These are phyloP conservation scores for Rutstroemia sp. DNA, from an alignment of 2,329 filamentous ascomycete species.

Conservation along the genomic window DNA sequence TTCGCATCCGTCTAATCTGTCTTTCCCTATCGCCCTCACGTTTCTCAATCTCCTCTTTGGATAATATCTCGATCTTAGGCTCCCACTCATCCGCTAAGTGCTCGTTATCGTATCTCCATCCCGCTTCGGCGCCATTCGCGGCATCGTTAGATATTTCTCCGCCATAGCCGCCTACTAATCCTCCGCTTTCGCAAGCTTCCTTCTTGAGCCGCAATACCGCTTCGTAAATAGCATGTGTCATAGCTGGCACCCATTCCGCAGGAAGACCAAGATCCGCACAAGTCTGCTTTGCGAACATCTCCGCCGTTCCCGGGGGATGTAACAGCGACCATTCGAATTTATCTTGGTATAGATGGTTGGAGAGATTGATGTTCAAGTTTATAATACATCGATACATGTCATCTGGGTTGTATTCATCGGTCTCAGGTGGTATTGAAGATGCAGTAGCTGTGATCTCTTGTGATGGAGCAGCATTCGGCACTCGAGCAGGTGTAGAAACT, in stretches of 20 bases:
- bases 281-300: slow-evolving; percentile 85
- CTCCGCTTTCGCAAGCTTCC: slow-evolving; percentile 88
- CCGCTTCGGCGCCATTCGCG: slow-evolving; percentile 71
- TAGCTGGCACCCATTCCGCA: slow-evolving; percentile 88
- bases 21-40: slow-evolving; percentile 89
- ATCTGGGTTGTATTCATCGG: slow-evolving; percentile 77
- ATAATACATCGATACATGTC: slow-evolving; percentile 94
- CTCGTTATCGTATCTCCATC: slow-evolving; percentile 94
- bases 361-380: slow-evolving; percentile 81
- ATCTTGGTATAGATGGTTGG: slow-evolving; percentile 88
- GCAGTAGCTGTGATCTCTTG: slow-evolving; percentile 62
- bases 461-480: slow-evolving; percentile 32
- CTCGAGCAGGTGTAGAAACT: slow-evolving; percentile 40
- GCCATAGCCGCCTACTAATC: slow-evolving; percentile 67
- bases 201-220: slow-evolving; percentile 89
- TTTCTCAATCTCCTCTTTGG: slow-evolving; percentile 96
- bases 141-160: slow-evolving; percentile 83
- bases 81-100: slow-evolving; percentile 80
- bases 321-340: slow-evolving; percentile 97
- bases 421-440: slow-evolving; percentile 53
- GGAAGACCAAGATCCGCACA: slow-evolving; percentile 85
- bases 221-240: slow-evolving; percentile 96
- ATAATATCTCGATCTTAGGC: slow-evolving; percentile 71
- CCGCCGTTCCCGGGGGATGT: slow-evolving; percentile 84
- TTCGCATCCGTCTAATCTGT: slow-evolving; percentile 75